Percentiles rank a stretch among this genome's conserved stretches.
Evolutionary conservation across 257 asterid species (phyloP).

Genomic region (Solanum neorickii): DNA sequence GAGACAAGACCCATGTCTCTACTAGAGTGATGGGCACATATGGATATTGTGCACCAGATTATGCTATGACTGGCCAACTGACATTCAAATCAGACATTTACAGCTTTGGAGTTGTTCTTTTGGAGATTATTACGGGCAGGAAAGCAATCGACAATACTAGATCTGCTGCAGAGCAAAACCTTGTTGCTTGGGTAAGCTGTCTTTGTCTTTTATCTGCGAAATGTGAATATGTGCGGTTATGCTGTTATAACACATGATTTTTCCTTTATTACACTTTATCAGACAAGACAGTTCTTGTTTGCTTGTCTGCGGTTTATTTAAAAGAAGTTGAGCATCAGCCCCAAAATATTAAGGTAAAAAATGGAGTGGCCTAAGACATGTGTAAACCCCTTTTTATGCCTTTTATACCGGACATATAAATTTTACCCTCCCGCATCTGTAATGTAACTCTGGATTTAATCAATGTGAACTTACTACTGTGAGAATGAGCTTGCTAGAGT

Average conservation of each 20-base stretch:
- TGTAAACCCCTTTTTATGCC: background rate
- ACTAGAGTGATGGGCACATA: conserved; percentile 91
- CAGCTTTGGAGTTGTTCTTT: conserved; percentile 78
- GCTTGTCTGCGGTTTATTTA: background rate
- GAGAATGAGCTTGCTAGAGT: background rate
- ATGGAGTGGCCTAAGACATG: background rate
- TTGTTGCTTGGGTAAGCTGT: conserved; percentile 56
- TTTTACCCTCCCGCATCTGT: background rate
- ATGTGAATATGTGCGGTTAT: background rate
- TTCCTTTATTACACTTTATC: background rate
- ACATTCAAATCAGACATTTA: conserved; percentile 70
- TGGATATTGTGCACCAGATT: conserved; percentile 82
- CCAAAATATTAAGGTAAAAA: background rate
- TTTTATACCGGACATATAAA: background rate
- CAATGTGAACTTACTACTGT: background rate
- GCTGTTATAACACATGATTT: background rate
- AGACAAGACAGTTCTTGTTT: background rate
- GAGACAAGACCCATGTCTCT: conserved; percentile 68
- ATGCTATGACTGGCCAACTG: conserved; percentile 79
- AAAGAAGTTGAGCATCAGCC: background rate
- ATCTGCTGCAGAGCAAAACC: conserved; percentile 31
- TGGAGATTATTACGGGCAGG: conserved; percentile 71
- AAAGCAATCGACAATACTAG: conserved; percentile 48
- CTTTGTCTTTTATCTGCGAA: background rate
- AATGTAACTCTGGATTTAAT: background rate